Conservation (phyloP, 2,329 filamentous ascomycete species). For the Aspergillus fischeri region DNA sequence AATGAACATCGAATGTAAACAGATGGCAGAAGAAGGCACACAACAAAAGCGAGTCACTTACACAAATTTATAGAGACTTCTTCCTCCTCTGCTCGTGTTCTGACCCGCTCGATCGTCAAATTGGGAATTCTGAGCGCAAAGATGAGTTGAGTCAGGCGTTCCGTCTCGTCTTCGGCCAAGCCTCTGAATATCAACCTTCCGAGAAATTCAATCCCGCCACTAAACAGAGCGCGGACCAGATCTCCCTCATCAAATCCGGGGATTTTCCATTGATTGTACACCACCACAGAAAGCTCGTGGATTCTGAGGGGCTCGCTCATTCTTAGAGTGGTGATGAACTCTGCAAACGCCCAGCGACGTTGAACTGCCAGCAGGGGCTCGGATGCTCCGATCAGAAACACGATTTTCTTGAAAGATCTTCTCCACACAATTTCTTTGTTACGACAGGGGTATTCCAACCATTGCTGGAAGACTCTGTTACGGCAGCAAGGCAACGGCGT, state of each 20-base stretch:
- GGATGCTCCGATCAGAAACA: slow-evolving; percentile 12
- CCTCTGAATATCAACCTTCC: slow-evolving; percentile 11
- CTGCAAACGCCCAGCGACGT: slow-evolving; percentile 11
- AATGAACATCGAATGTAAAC: background rate
- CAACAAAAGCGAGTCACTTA: slow-evolving; percentile 3
- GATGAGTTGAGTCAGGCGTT: slow-evolving; percentile 2
- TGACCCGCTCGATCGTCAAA: slow-evolving; percentile 8
- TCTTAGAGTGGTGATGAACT: slow-evolving; percentile 11
- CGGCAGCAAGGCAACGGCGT: slow-evolving; percentile 8
- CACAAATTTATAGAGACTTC: slow-evolving; percentile 9
- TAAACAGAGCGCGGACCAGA: slow-evolving; percentile 11
- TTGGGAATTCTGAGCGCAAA: slow-evolving; percentile 2
- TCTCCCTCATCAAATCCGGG: slow-evolving; percentile 13
- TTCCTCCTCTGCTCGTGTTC: slow-evolving; percentile 5
- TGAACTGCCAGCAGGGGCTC: slow-evolving; percentile 8
- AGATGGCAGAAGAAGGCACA: background rate
- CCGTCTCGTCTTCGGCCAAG: slow-evolving; percentile 11
- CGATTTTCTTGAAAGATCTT: slow-evolving; percentile 7
- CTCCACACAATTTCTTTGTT: slow-evolving; percentile 4
- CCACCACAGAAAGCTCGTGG: slow-evolving; percentile 11
- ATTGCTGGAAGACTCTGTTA: slow-evolving; percentile 1
- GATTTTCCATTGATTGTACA: slow-evolving; percentile 14
- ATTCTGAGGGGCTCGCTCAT: slow-evolving; percentile 7
- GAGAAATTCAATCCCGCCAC: slow-evolving; percentile 12
- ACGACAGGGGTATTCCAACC: slow-evolving; percentile 4